phyloP scores from a whole-genome alignment of 2,329 filamentous ascomycete species.

The Elsinoe batatas region DNA sequence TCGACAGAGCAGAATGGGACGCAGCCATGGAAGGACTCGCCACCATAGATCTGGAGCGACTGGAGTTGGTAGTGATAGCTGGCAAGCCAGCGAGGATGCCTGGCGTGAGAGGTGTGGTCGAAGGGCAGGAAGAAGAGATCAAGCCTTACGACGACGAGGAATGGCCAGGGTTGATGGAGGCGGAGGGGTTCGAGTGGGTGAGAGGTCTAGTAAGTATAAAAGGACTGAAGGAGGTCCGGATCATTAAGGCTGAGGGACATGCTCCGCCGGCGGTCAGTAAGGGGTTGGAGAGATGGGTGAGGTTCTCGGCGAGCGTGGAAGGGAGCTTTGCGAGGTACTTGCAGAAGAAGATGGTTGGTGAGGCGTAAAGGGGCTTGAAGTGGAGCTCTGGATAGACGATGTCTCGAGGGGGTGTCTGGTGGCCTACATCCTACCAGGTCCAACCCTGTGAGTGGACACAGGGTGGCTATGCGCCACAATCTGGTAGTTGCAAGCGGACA shows the following conservation, averaged over 20 bases:
- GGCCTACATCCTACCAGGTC: too few species aligned
- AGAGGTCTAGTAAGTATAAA: constrained; percentile 44
- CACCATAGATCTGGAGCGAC: constrained; percentile 27
- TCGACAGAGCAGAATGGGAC: constrained; percentile 47
- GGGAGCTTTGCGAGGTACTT: constrained; percentile 47
- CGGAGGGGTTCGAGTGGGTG: constrained; percentile 49
- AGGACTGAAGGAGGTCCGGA: constrained; percentile 41
- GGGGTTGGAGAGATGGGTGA: constrained; percentile 48
- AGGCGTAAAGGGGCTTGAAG: not conserved
- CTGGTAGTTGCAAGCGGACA: too few species aligned
- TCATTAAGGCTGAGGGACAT: constrained; percentile 45
- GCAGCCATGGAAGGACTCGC: constrained; percentile 42
- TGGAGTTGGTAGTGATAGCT: constrained; percentile 46
- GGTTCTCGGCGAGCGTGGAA: constrained; percentile 52
- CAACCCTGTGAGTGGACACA: too few species aligned
- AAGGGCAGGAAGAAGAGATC: constrained; percentile 3
- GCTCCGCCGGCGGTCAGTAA: constrained; percentile 43
- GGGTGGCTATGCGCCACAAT: too few species aligned
- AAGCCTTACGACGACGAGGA: constrained; percentile 4
- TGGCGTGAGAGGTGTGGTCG: constrained; percentile 19
- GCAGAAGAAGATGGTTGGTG: constrained; percentile 26
- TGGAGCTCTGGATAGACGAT: not conserved
- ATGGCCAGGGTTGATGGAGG: constrained; percentile 22
- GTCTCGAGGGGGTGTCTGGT: too few species aligned
- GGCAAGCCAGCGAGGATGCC: constrained; percentile 34